Evolutionary conservation across 257 asterid species (phyloP).

Genomic region (Anisodus tanguticus): DNA sequence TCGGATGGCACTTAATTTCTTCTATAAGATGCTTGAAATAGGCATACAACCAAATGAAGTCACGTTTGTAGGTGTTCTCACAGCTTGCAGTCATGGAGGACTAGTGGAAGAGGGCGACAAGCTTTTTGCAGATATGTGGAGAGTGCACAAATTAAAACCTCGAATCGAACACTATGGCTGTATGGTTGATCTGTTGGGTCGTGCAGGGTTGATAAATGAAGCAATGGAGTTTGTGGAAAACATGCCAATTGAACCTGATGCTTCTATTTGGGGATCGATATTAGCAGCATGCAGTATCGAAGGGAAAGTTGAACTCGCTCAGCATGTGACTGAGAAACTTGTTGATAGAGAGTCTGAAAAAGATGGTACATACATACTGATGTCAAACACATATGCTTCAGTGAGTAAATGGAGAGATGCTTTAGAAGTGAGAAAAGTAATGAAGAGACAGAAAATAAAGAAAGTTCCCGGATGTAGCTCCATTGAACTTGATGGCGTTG

Average conservation of each 20-base stretch:
- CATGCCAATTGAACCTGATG: slow-evolving; percentile 45
- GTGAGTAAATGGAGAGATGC: slow-evolving; percentile 43
- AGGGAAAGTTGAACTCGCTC: slow-evolving; percentile 44
- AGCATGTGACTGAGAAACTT: slow-evolving; percentile 36
- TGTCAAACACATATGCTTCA: slow-evolving; percentile 51
- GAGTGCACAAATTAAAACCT: slow-evolving; percentile 40
- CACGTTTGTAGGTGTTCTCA: slow-evolving; percentile 43
- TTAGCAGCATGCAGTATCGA: slow-evolving; percentile 48
- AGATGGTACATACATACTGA: slow-evolving; percentile 40
- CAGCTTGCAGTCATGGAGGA: slow-evolving; percentile 50
- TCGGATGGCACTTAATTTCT: slow-evolving; percentile 36
- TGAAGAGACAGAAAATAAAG: slow-evolving; percentile 41
- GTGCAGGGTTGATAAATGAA: slow-evolving; percentile 41
- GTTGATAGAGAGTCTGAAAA: slow-evolving; percentile 34
- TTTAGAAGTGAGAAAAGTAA: slow-evolving; percentile 31
- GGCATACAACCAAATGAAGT: slow-evolving; percentile 47
- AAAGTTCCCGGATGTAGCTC: slow-evolving; percentile 53
- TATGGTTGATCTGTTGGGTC: slow-evolving; percentile 48
- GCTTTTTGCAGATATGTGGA: slow-evolving; percentile 40
- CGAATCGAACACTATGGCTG: slow-evolving; percentile 49
- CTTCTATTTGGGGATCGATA: slow-evolving; percentile 41
- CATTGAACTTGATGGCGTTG: slow-evolving; percentile 49
- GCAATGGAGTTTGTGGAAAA: slow-evolving; percentile 38
- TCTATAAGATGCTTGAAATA: slow-evolving; percentile 39
- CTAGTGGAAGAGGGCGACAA: slow-evolving; percentile 41